Base-by-base conservation (phyloP, 805 yeast species). In the Zygotorulaspora sp. region DNA sequence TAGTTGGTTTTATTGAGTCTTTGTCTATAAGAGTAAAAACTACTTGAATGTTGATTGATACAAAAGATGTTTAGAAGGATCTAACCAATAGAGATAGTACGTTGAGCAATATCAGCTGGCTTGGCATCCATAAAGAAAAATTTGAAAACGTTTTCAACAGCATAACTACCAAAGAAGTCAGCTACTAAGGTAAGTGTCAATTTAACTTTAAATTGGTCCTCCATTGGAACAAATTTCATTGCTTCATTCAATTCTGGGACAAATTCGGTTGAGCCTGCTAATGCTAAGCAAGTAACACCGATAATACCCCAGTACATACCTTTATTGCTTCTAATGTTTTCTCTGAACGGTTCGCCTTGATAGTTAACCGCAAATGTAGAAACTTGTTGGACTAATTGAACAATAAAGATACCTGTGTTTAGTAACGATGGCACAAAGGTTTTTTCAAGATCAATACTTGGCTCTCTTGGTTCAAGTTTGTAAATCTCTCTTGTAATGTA, bases 281-380 rank as follows among this genome's bases (percentile, higher is more conserved):
- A 63, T 1, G 97, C 95, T 54, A 92, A 72, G 27, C 75, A 86
- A 16, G 95, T 83, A 49, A 90, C 97, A 49, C 96, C 96, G 24
- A 90, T 59, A 40, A 92, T 72, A 16, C 98, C 98, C 52, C 86
- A 90, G 67, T 83, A 90, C 97, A 92, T 92, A 49, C 97, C 97
- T 65, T 81, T 84, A 67, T 92, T 92, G 62, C 83, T 95, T 37
- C 70, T 71, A 53, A 92, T 83, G 40, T 86, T 78, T 67, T 92
- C 96, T 62, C 95, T 82, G 70, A 92, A 92, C 39, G 98, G 98
- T 51, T 83, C 80, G 38, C 98, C 98, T 68, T 87, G 95, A 65
- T 92, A 92, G 67, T 92, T 92, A 41, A 92, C 96, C 14, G 96
- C 96, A 70, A 89, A 92, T 0, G 98, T 92, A 11, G 97, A 86